Percentiles rank a stretch among this genome's conserved stretches.
These are phyloP conservation scores for Salix purpurea DNA, from an alignment of 345 rosid genomes.

Conservation along the genomic window DNA sequence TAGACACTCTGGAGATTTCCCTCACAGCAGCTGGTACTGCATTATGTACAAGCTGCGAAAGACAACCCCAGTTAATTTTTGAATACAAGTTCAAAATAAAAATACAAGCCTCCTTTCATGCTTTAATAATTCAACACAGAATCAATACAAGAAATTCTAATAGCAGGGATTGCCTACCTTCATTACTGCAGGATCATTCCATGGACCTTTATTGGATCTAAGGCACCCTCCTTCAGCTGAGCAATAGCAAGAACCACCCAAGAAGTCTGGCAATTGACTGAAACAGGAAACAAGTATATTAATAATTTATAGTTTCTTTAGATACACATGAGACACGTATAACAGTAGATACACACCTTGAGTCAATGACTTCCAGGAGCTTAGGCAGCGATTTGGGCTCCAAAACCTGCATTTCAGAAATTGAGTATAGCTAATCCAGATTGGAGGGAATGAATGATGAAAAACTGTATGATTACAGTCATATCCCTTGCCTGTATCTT, in stretches of 20 bases:
- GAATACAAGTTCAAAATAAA: constrained; percentile 8
- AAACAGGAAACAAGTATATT: constrained; percentile 7
- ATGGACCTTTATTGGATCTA: constrained; percentile 89
- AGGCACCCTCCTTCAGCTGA: constrained; percentile 81
- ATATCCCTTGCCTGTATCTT: constrained; percentile 69
- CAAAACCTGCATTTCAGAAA: constrained; percentile 59
- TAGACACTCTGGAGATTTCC: constrained; percentile 53
- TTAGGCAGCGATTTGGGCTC: constrained; percentile 69
- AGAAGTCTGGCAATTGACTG: constrained; percentile 94
- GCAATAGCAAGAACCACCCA: constrained; percentile 93
- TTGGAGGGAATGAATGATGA: constrained; percentile 4
- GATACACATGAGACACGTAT: not conserved
- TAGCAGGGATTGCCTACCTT: constrained; percentile 49
- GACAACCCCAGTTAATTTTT: constrained; percentile 17
- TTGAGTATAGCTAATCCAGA: constrained; percentile 4
- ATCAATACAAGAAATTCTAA: not conserved
- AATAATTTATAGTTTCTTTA: not conserved
- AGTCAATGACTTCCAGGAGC: constrained; percentile 72
- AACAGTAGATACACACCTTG: constrained; percentile 48
- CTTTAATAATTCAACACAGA: constrained; percentile 1
- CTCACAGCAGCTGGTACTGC: constrained; percentile 54
- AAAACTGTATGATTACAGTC: constrained; percentile 15
- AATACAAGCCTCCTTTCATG: constrained; percentile 17
- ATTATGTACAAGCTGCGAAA: constrained; percentile 57
- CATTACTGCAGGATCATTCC: constrained; percentile 87